Evolutionary conservation across 1,139 yeast species (phyloP).

Genomic region (Schwanniomyces etchellsii): DNA sequence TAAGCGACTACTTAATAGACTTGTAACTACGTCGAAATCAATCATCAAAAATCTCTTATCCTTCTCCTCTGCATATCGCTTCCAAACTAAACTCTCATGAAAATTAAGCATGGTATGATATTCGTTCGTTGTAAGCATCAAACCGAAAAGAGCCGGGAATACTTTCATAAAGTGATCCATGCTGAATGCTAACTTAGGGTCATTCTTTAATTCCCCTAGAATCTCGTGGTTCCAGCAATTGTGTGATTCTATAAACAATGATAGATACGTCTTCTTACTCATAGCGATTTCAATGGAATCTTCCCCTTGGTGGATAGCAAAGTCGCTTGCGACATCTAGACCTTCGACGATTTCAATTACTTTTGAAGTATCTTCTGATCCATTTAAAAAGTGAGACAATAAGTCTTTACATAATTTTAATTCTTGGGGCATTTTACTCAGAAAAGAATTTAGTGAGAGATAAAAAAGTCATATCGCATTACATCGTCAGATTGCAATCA

Average conservation of each 20-base stretch:
- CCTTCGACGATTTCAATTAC: too few species aligned
- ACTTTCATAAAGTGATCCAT: too few species aligned
- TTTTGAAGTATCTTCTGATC: too few species aligned
- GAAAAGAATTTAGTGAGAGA: too few species aligned
- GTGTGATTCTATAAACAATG: constrained; percentile 31
- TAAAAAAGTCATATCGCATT: too few species aligned
- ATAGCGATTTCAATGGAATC: constrained; percentile 30
- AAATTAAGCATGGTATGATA: constrained; percentile 27
- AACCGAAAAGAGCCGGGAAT: constrained; percentile 22
- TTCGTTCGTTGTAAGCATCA: constrained; percentile 36
- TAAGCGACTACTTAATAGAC: constrained; percentile 28
- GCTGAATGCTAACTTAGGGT: constrained; percentile 4
- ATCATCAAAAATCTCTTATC: constrained; percentile 8
- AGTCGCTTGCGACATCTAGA: background rate
- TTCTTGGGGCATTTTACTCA: too few species aligned
- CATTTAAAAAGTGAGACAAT: too few species aligned
- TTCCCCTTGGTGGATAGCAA: constrained; percentile 6
- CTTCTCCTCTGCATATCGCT: constrained; percentile 7
- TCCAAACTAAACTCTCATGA: constrained; percentile 22
- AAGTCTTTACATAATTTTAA: too few species aligned
- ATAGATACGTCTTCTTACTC: constrained; percentile 23
- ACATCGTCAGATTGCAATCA: too few species aligned
- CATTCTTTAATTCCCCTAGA: constrained; percentile 1
- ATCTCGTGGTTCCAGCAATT: constrained; percentile 16
- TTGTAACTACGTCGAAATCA: constrained; percentile 27